A percentile compares a stretch with the other conserved stretches of the same genome.
Conservation (phyloP, 805 yeast species). For the Cyberlindnera mycetangii region DNA sequence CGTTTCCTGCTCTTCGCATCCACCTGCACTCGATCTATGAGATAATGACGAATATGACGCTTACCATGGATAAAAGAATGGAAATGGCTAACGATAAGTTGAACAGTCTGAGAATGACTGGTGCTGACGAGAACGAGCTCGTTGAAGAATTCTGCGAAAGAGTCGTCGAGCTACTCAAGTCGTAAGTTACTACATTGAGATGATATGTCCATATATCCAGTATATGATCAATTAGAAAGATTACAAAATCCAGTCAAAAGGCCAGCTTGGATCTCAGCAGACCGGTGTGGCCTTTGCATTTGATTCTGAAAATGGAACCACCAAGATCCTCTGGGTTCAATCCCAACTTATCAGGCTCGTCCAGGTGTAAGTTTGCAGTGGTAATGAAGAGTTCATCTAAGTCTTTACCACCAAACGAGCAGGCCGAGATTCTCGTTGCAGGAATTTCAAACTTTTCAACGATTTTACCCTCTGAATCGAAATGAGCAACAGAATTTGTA, state of each 20-base stretch:
- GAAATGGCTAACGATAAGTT: slow-evolving; percentile 62
- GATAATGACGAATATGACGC: slow-evolving; percentile 38
- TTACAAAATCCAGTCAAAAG: not conserved
- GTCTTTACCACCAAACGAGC: slow-evolving; percentile 61
- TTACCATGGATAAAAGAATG: slow-evolving; percentile 52
- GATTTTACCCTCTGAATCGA: slow-evolving; percentile 46
- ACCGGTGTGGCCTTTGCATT: slow-evolving; percentile 37
- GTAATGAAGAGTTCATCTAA: slow-evolving; percentile 63
- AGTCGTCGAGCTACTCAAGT: slow-evolving; percentile 11
- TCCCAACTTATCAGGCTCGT: slow-evolving; percentile 34
- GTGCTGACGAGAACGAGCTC: slow-evolving; percentile 60
- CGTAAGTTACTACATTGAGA: not conserved
- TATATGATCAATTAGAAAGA: too few relatives aligned
- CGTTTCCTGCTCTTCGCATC: slow-evolving; percentile 50
- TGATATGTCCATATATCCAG: too few relatives aligned
- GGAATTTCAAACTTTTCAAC: slow-evolving; percentile 56
- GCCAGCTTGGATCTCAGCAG: slow-evolving; percentile 23
- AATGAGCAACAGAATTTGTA: slow-evolving; percentile 52
- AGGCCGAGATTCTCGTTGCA: slow-evolving; percentile 58
- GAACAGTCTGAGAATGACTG: slow-evolving; percentile 58
- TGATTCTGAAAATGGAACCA: slow-evolving; percentile 53
- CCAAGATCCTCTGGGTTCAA: slow-evolving; percentile 49
- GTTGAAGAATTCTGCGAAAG: slow-evolving; percentile 64
- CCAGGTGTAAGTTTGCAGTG: slow-evolving; percentile 52
- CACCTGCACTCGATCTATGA: slow-evolving; percentile 51